Evolutionary conservation across 306 rosid genomes (phyloP), one percentile per base, ranked within the genome.

Genomic region (Cicer yamashitae): DNA sequence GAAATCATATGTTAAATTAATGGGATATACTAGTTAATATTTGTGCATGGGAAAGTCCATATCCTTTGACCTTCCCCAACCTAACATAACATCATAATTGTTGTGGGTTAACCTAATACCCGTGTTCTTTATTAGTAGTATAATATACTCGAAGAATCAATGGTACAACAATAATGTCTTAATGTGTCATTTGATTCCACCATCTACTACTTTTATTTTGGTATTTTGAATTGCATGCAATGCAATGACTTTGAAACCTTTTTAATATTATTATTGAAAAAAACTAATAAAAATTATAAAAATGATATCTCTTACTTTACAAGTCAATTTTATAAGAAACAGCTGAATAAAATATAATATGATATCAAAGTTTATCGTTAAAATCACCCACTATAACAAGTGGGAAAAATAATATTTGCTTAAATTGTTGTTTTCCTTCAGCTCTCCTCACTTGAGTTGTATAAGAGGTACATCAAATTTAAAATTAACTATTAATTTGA

Each of bases 81-180:
- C 82, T 37, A 77, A 73, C 25, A 22, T 57, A 25, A 20, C 20
- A 70, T 47, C 57, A 53, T 74, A 62, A 63, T 53, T 53, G 57
- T 45, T 40, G 60, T 59, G 73, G 73, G 81, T 80, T 76, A 67
- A 80, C 77, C 84, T 71, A 76, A 66, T 63, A 10, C 45, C 63
- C 13, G 3, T 71, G 68, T 72, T 54, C 66, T 41, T 22, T 22
- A 22, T 22, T 22, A 22, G 25, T 22, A 22, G 25, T 22, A 22
- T 22, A 22, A 22, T 22, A 22, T 22, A 22, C 2, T 22, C 25
- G 25, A 3, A 17, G 48, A 76, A 34, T 81, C 81, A 62, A 53
- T 70, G 71, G 6, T 38, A 57, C 20, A 20, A 58, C 20, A 50
- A 15, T 51, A 50, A 15, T 51, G 69, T 4, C 30, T 53, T 17